Percentiles rank a stretch among this genome's conserved stretches.
Conservation (phyloP, 208 protist genomes). For the Endotrypanum monterogeii region DNA sequence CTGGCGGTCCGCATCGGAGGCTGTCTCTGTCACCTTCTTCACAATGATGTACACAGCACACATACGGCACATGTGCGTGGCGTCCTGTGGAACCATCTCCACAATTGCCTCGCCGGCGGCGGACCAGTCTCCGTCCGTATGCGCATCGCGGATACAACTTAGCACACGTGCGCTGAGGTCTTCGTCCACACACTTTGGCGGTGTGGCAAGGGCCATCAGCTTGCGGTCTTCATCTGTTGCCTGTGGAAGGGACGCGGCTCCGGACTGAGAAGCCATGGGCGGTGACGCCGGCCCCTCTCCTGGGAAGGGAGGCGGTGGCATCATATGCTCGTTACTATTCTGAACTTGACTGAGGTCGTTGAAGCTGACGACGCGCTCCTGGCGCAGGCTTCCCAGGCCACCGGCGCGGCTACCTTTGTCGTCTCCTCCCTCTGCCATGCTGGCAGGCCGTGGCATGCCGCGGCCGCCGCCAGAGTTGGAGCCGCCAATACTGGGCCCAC, state of each 20-base stretch:
- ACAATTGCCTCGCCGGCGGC: constrained; percentile 36
- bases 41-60: constrained; percentile 68
- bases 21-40: constrained; percentile 47
- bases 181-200: constrained; percentile 60
- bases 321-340: constrained; percentile 27
- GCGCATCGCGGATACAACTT: constrained; percentile 63
- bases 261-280: constrained; percentile 18
- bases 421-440: constrained; percentile 31
- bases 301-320: constrained; percentile 25
- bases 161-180: constrained; percentile 55
- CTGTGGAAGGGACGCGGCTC: constrained; percentile 8
- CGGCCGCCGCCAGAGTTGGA: constrained; percentile 28
- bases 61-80: constrained; percentile 46
- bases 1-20: constrained; percentile 52
- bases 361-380: constrained; percentile 52
- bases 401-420: constrained; percentile 29
- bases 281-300: constrained; percentile 8
- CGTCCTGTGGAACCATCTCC: constrained; percentile 50
- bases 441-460: constrained; percentile 31
- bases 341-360: constrained; percentile 42
- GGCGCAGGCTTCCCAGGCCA: constrained; percentile 23
- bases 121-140: constrained; percentile 53
- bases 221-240: constrained; percentile 72
- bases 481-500: constrained; percentile 9
- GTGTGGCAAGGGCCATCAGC: constrained; percentile 59